phyloP scores from a whole-genome alignment of 768 basidiomycete species.

The Leccinum obscurum region DNA sequence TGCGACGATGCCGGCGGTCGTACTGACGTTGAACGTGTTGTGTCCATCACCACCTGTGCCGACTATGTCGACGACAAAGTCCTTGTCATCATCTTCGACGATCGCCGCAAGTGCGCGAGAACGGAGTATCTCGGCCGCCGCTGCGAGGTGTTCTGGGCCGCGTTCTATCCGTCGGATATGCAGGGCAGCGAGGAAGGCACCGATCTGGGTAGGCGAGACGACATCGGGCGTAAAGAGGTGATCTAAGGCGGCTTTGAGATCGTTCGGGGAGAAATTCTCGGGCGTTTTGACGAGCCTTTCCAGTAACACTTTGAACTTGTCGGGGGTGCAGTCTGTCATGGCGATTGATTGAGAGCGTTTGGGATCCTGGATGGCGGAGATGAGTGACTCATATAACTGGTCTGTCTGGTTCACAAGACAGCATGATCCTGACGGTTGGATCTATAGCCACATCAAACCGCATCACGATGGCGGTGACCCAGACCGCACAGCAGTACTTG shows the following conservation, averaged over 20 bases:
- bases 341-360: background rate
- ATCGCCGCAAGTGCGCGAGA: slow-evolving; percentile 63
- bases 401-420: background rate
- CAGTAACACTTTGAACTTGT: slow-evolving; percentile 75
- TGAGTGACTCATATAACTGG: background rate
- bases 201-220: slow-evolving; percentile 73
- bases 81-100: slow-evolving; percentile 56
- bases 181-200: slow-evolving; percentile 85
- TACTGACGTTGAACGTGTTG: slow-evolving; percentile 96
- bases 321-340: slow-evolving; percentile 36
- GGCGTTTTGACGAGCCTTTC: slow-evolving; percentile 79
- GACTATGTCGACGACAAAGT: slow-evolving; percentile 62
- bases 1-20: slow-evolving; percentile 90
- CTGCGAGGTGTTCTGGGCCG: slow-evolving; percentile 72
- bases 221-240: slow-evolving; percentile 69
- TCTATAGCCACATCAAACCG: background rate
- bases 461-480: background rate
- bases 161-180: slow-evolving; percentile 79
- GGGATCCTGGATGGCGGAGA: background rate
- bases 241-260: slow-evolving; percentile 71
- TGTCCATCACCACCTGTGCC: slow-evolving; percentile 81
- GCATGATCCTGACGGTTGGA: background rate
- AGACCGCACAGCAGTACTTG: background rate
- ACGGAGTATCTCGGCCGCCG: slow-evolving; percentile 74
- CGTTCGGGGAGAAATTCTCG: slow-evolving; percentile 75